Evolutionary conservation across 2,329 filamentous ascomycete species (phyloP).

Genomic region (Cladosporium sp.): DNA sequence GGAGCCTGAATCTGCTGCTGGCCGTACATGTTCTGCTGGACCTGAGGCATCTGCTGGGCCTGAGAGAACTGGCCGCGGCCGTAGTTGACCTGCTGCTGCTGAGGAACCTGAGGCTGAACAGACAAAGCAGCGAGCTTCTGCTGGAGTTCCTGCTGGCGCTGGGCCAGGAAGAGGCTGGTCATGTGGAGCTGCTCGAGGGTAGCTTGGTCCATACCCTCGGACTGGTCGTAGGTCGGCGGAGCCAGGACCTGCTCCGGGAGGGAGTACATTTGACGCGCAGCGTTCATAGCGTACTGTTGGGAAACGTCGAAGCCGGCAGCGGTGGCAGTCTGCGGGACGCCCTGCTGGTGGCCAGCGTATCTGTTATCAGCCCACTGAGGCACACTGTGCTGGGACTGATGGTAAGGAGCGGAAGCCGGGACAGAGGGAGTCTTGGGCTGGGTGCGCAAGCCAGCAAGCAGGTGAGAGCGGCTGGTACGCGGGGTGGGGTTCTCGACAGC

Average conservation of each 20-base stretch:
- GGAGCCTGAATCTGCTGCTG: slow-evolving; percentile 67
- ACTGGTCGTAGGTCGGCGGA: slow-evolving; percentile 71
- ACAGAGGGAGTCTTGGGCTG: slow-evolving; percentile 81
- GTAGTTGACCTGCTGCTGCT: slow-evolving; percentile 21
- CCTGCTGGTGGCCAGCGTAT: slow-evolving; percentile 39
- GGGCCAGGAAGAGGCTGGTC: slow-evolving; percentile 86
- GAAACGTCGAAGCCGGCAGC: slow-evolving; percentile 45
- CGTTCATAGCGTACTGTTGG: slow-evolving; percentile 44
- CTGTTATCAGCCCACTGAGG: slow-evolving; percentile 43
- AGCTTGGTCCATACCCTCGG: slow-evolving; percentile 75
- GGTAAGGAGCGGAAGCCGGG: slow-evolving; percentile 60
- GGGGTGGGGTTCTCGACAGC: slow-evolving; percentile 73
- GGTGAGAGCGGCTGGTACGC: slow-evolving; percentile 88
- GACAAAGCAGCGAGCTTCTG: slow-evolving; percentile 86
- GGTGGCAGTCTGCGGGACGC: slow-evolving; percentile 56
- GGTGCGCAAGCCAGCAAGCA: slow-evolving; percentile 88
- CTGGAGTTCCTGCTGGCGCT: slow-evolving; percentile 92
- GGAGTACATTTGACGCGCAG: slow-evolving; percentile 58
- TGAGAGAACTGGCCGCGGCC: slow-evolving; percentile 42
- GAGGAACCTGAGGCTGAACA: slow-evolving; percentile 65
- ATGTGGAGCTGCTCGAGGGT: slow-evolving; percentile 85
- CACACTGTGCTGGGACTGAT: slow-evolving; percentile 49
- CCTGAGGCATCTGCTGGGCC: slow-evolving; percentile 47
- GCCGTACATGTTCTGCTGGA: slow-evolving; percentile 56
- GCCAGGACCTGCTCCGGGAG: slow-evolving; percentile 82